These are phyloP conservation scores for Pichia norvegensis DNA, from an alignment of 1,139 yeast species.

Conservation along the genomic window DNA sequence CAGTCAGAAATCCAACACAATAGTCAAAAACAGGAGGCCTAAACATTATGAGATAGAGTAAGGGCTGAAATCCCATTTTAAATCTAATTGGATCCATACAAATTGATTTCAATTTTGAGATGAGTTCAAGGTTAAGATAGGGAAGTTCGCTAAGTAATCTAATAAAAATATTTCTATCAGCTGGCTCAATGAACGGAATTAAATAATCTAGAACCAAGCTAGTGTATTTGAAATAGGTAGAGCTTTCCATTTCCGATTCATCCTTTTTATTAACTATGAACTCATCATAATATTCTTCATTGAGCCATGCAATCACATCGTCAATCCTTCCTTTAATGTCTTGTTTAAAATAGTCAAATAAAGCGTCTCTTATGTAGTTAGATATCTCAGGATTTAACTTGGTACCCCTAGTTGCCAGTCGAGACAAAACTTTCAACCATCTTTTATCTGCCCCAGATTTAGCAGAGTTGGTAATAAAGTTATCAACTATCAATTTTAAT, in stretches of 20 bases:
- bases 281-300: constrained; percentile 88
- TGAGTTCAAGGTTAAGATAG: constrained; percentile 51
- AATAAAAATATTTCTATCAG: constrained; percentile 72
- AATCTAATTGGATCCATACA: constrained; percentile 83
- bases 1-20: constrained; percentile 59
- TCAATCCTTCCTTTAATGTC: constrained; percentile 71
- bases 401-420: constrained; percentile 79
- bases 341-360: constrained; percentile 66
- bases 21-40: constrained; percentile 73
- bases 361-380: constrained; percentile 56
- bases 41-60: constrained; percentile 78
- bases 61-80: constrained; percentile 69
- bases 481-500: constrained; percentile 42
- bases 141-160: constrained; percentile 85
- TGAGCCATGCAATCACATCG: constrained; percentile 84
- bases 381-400: constrained; percentile 38
- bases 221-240: constrained; percentile 57
- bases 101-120: constrained; percentile 59
- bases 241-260: constrained; percentile 6
- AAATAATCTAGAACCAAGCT: constrained; percentile 66
- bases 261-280: constrained; percentile 10
- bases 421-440: constrained; percentile 68
- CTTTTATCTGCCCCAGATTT: constrained; percentile 12
- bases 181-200: constrained; percentile 74
- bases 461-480: constrained; percentile 44